Evolutionary conservation across 768 basidiomycete species (phyloP).

Genomic region (Gymnopilus junonius): DNA sequence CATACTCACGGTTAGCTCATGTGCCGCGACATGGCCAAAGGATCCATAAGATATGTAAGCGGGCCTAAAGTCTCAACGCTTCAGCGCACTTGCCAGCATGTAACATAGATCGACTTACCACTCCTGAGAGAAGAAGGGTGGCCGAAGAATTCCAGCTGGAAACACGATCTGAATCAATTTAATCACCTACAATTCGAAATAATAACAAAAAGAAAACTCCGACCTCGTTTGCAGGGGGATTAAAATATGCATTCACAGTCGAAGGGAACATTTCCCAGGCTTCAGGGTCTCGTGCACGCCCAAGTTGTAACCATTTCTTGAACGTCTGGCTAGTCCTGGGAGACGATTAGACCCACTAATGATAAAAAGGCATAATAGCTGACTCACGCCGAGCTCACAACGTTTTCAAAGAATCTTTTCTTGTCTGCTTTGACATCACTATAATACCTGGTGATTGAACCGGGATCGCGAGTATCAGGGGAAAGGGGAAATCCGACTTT

Average conservation of each 20-base stretch:
- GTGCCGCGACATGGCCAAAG: constrained; percentile 90
- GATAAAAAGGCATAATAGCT: background rate
- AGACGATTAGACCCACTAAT: background rate
- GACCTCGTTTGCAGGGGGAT: constrained; percentile 87
- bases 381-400: constrained; percentile 63
- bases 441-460: constrained; percentile 78
- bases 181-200: background rate
- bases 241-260: constrained; percentile 88
- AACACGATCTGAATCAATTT: constrained; percentile 73
- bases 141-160: constrained; percentile 93
- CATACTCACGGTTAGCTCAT: constrained; percentile 80
- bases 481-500: constrained; percentile 94
- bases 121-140: constrained; percentile 84
- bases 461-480: constrained; percentile 77
- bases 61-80: constrained; percentile 71
- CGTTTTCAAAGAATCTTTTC: constrained; percentile 83
- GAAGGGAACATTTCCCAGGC: constrained; percentile 90
- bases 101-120: constrained; percentile 53
- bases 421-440: constrained; percentile 63
- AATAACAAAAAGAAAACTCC: constrained; percentile 4
- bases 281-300: constrained; percentile 65
- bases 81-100: background rate
- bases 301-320: constrained; percentile 78
- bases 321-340: constrained; percentile 60
- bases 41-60: constrained; percentile 89